Base-by-base conservation (phyloP, 1,284 basidiomycete species). In the Agroathelia rolfsii region DNA sequence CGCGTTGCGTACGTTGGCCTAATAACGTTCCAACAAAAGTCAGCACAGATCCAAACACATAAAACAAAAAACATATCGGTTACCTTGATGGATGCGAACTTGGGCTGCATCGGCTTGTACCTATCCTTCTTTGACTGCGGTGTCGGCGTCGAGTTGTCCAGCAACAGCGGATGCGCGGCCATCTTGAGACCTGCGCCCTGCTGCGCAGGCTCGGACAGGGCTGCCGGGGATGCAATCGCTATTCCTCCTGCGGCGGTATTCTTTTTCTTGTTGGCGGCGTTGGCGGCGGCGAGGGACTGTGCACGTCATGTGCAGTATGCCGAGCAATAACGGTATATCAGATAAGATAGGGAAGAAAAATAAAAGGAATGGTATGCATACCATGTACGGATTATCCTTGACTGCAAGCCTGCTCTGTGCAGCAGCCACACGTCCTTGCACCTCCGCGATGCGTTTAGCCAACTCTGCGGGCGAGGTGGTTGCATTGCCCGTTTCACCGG, bases 101-200 rank as follows among this genome's bases (percentile, higher is more conserved):
- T 96, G 34, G 92, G 92, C 42, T 90, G 87, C 89, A 95, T 95
- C 6, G 92, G 87, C 53, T 90, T 93, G 60, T 93, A 94, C 38
- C 82, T 64, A 51, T 90, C 85, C 53, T 89, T 90, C 57, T 84
- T 87, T 20, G 76, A 78, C 50, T 83, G 79, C 0, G 75, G 68
- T n/a, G n/a, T n/a, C 1, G 67, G 64, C 1, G 57, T 53, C 8
- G 69, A 66, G 9, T 67, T 71, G 36, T 86, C 84, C 40, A 92
- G 68, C 15, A 93, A 58, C 15, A 93, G 62, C 3, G 90, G 90
- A 55, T 94, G 90, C 0, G 87, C 84, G 2, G 86, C 78, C 73
- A 92, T 88, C 53, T 84, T 84, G 35, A 88, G 59, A n/a, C 85
- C 86, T 10, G 76, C 76, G 28, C 85, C 82, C 52, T 81, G 79